A percentile compares a stretch with the other conserved stretches of the same genome.
These are phyloP conservation scores for Pseudocercospora crystallina DNA, from an alignment of 2,329 filamentous ascomycete species.

Conservation along the genomic window DNA sequence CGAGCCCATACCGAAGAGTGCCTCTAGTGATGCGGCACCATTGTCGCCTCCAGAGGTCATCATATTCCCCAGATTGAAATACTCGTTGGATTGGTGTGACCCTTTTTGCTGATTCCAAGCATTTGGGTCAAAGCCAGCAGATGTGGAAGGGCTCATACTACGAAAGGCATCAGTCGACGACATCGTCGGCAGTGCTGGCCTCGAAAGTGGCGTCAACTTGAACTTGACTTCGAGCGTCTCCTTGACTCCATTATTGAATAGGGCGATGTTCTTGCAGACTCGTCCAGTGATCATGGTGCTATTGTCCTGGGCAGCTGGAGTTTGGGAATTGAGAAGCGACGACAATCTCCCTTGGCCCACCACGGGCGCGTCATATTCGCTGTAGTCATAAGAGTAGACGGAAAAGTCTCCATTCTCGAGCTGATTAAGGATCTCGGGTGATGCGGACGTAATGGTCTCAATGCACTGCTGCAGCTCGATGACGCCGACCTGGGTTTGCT, in stretches of 20 bases:
- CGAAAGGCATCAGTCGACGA: conserved; percentile 59
- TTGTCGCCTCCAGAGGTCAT: conserved; percentile 19
- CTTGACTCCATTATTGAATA: conserved; percentile 78
- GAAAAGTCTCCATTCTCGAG: conserved; percentile 76
- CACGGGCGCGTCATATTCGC: conserved; percentile 87
- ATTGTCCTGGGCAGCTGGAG: conserved; percentile 59
- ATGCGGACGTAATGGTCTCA: conserved; percentile 73
- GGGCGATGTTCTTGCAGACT: conserved; percentile 79
- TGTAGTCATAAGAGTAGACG: conserved; percentile 96
- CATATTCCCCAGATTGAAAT: conserved; percentile 29
- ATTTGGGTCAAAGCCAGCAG: conserved; percentile 64
- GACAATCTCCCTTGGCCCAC: conserved; percentile 96
- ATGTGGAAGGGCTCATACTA: conserved; percentile 57
- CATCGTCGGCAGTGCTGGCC: conserved; percentile 61
- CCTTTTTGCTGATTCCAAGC: conserved; percentile 73
- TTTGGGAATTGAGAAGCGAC: conserved; percentile 67
- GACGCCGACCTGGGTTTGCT: conserved; percentile 77
- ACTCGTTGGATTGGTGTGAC: conserved; percentile 36
- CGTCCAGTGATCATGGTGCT: conserved; percentile 81
- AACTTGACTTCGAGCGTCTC: conserved; percentile 94
- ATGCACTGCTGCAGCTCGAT: conserved; percentile 86
- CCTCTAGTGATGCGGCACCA: conserved; percentile 28
- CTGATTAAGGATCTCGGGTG: conserved; percentile 79
- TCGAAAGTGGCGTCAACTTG: conserved; percentile 76
- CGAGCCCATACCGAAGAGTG: conserved; percentile 32